These are phyloP conservation scores for Tetracladium maxilliforme DNA, from an alignment of 2,329 filamentous ascomycete species.

Conservation along the genomic window DNA sequence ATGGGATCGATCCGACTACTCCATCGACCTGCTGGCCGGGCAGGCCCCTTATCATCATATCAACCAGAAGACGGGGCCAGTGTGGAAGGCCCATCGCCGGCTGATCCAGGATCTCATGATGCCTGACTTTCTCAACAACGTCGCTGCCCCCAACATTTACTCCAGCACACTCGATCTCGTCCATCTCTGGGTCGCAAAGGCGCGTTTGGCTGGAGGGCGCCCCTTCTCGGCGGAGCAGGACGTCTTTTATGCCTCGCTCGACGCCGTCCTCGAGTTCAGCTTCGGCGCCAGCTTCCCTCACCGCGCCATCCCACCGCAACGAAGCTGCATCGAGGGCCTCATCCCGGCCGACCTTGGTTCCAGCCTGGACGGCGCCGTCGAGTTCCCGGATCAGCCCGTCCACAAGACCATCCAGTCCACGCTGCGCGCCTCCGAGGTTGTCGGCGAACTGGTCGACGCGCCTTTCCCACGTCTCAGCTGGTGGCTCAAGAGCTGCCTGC, in stretches of 20 bases:
- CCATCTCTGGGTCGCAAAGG: conserved; percentile 13
- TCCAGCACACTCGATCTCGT: conserved; percentile 9
- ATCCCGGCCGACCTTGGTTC: too few relatives aligned
- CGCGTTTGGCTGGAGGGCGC: conserved; percentile 4
- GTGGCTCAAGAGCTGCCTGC: too few relatives aligned
- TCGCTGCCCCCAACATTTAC: conserved; percentile 13
- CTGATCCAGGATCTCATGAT: conserved; percentile 15
- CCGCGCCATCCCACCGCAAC: too few relatives aligned
- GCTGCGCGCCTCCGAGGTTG: not conserved
- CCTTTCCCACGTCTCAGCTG: too few relatives aligned
- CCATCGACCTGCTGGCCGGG: conserved; percentile 9
- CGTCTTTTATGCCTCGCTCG: conserved; percentile 3
- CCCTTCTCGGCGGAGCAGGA: conserved; percentile 5
- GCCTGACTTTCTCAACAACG: conserved; percentile 12
- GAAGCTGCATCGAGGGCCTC: too few relatives aligned
- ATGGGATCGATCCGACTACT: conserved; percentile 14
- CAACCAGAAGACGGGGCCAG: conserved; percentile 11
- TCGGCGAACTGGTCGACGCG: not conserved
- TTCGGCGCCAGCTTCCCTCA: too few relatives aligned
- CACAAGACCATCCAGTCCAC: conserved; percentile 1
- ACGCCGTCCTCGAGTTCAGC: conserved; percentile 3
- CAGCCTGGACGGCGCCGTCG: too few relatives aligned
- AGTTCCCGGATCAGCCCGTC: too few relatives aligned
- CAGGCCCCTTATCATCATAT: conserved; percentile 14
- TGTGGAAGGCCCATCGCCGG: conserved; percentile 12